A percentile compares a stretch with the other conserved stretches of the same genome.
phyloP scores from a whole-genome alignment of 2,329 filamentous ascomycete genomes.

The Colletotrichum sp. region DNA sequence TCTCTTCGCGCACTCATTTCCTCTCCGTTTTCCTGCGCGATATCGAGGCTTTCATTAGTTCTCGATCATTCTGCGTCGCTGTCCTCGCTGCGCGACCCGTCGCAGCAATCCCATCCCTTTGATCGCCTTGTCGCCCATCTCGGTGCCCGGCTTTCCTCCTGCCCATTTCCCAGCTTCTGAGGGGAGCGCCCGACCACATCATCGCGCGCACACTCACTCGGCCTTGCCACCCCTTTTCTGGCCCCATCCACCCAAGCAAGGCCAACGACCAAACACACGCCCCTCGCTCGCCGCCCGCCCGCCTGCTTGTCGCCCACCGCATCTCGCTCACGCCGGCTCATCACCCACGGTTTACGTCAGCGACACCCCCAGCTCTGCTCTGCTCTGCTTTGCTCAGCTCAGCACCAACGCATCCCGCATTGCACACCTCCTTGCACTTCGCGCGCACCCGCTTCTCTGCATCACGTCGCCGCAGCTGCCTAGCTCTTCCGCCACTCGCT shows the following conservation, averaged over 20 bases:
- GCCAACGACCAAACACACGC: slow-evolving; percentile 9
- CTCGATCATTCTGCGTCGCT: slow-evolving; percentile 38
- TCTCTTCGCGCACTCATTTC: slow-evolving; percentile 26
- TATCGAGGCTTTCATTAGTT: slow-evolving; percentile 54
- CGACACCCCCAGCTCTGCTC: neutral
- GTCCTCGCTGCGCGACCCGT: slow-evolving; percentile 23
- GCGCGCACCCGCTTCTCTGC: neutral
- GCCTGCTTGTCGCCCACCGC: slow-evolving; percentile 2
- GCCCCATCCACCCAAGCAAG: neutral
- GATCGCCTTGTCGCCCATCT: slow-evolving; percentile 12
- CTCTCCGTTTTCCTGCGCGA: slow-evolving; percentile 24
- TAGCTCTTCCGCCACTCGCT: slow-evolving; percentile 7
- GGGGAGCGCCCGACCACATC: slow-evolving; percentile 21
- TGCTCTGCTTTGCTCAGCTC: neutral
- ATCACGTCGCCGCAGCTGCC: slow-evolving; percentile 7
- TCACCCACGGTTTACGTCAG: slow-evolving; percentile 23
- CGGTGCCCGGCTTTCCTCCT: slow-evolving; percentile 10
- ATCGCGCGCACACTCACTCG: slow-evolving; percentile 12
- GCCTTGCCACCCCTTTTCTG: slow-evolving; percentile 20
- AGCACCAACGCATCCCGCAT: neutral
- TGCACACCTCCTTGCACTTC: neutral
- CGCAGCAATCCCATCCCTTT: slow-evolving; percentile 11
- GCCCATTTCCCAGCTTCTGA: slow-evolving; percentile 3
- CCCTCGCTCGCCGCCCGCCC: neutral
- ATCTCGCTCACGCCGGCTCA: neutral